Conservation (phyloP, 495 filamentous ascomycete genomes). For the Cenococcum geophilum region DNA sequence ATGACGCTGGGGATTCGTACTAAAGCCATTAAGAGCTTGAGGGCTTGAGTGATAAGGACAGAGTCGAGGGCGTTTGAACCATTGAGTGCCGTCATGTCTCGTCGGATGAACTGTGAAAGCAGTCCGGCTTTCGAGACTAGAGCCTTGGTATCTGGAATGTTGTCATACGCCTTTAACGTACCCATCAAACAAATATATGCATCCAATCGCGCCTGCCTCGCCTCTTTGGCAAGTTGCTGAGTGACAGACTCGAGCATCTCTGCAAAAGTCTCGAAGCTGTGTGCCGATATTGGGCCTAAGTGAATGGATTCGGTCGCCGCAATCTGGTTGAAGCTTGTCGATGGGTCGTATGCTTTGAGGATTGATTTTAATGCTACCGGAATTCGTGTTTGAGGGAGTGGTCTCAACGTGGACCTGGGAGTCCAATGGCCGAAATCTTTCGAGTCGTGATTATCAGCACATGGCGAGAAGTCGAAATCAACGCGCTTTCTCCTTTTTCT, state of each 20-base stretch:
- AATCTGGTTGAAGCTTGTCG: slow-evolving; percentile 39
- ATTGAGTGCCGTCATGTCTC: slow-evolving; percentile 60
- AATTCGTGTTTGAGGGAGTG: slow-evolving; percentile 54
- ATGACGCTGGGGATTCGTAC: slow-evolving; percentile 61
- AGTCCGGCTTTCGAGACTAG: slow-evolving; percentile 67
- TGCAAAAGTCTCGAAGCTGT: slow-evolving; percentile 47
- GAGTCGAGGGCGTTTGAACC: slow-evolving; percentile 41
- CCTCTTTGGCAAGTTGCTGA: slow-evolving; percentile 66
- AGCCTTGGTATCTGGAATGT: slow-evolving; percentile 57
- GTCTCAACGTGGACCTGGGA: slow-evolving; percentile 44
- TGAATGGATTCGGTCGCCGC: slow-evolving; percentile 20
- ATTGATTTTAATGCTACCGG: slow-evolving; percentile 76
- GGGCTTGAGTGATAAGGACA: slow-evolving; percentile 64
- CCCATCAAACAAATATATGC: slow-evolving; percentile 74
- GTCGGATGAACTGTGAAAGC: slow-evolving; percentile 69
- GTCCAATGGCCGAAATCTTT: slow-evolving; percentile 44
- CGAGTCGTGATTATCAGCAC: slow-evolving; percentile 61
- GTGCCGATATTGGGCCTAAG: slow-evolving; percentile 34
- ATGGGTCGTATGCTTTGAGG: slow-evolving; percentile 58
- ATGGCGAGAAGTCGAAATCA: slow-evolving; percentile 49
- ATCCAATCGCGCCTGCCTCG: slow-evolving; percentile 66
- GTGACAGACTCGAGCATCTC: slow-evolving; percentile 79
- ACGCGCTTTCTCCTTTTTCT: slow-evolving; percentile 54
- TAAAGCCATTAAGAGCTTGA: slow-evolving; percentile 68
- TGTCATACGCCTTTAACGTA: slow-evolving; percentile 65